Conservation (phyloP, 2,329 filamentous ascomycete genomes). For the Trichoderma sp. region DNA sequence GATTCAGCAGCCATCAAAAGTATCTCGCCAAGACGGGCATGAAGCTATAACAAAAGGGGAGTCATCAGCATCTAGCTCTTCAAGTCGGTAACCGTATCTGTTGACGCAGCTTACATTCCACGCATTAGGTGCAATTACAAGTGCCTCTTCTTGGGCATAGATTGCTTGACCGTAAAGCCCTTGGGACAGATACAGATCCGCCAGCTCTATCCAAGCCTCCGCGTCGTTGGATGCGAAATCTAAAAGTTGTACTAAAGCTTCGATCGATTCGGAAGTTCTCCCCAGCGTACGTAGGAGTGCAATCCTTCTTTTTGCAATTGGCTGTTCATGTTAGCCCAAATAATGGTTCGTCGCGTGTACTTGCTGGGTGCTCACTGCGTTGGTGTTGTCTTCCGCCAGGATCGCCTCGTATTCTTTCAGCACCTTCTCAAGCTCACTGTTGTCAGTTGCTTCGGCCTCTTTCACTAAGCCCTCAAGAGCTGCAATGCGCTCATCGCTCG, state of each 20-base stretch:
- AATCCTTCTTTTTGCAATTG: slow-evolving; percentile 81
- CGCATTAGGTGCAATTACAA: slow-evolving; percentile 84
- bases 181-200: slow-evolving; percentile 81
- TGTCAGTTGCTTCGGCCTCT: slow-evolving; percentile 75
- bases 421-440: slow-evolving; percentile 67
- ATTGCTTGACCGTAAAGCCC: slow-evolving; percentile 82
- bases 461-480: slow-evolving; percentile 80
- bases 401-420: slow-evolving; percentile 78
- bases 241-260: slow-evolving; percentile 73
- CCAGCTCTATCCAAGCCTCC: slow-evolving; percentile 90
- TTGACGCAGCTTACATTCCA: slow-evolving; percentile 76
- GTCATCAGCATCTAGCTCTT: slow-evolving; percentile 15
- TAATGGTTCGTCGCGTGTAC: slow-evolving; percentile 20
- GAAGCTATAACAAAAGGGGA: slow-evolving; percentile 61
- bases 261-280: slow-evolving; percentile 71
- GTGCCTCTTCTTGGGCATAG: slow-evolving; percentile 86
- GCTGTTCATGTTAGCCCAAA: slow-evolving; percentile 53
- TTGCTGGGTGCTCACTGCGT: slow-evolving; percentile 64
- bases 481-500: slow-evolving; percentile 82
- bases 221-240: slow-evolving; percentile 86
- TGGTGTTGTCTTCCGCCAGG: slow-evolving; percentile 72
- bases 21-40: slow-evolving; percentile 84
- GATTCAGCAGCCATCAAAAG: slow-evolving; percentile 69
- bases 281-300: slow-evolving; percentile 78
- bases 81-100: neutral